Evolutionary conservation across 1,284 basidiomycete genomes (phyloP), one percentile per base, ranked within the genome.

Genomic region (Trichosporon sp.): DNA sequence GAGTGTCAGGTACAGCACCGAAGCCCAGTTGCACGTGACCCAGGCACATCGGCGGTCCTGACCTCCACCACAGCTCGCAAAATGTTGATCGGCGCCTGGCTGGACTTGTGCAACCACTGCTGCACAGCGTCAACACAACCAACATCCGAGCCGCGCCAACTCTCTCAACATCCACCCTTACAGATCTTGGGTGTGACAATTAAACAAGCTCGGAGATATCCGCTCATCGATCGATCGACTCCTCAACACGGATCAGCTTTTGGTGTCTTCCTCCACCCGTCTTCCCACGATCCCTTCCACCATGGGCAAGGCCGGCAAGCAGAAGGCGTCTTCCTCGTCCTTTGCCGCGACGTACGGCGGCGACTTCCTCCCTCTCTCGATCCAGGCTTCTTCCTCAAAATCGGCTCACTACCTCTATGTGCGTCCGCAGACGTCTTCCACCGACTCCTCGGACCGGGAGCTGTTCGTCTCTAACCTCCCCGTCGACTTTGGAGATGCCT

Each of bases 401-500:
- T 65, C 72, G 2, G 75, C 73, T 12, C 82, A 84, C 71, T 80
- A 81, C 74, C 73, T 84, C 48, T 84, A 80, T 72, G 75, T 77
- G 46, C 78, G 83, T 56, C 74, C 78, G 1, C 78, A 82, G 67
- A 71, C 67, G 26, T 19, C 51, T 7, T 19, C 51, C n/a, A 26
- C 51, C 1, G 51, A 54, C 8, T 5, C 63, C 6, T 75, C 78
- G 68, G 69, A 68, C 16, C 88, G 93, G 66, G 94, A 93, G 0
- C 85, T 95, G 12, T 96, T 96, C 78, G 85, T 94, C 8, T 91
- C 91, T 70, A 95, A 96, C 78, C 84, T 94, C 2, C 93, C 94
- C 1, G 89, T 92, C 67, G 93, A 95, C 80, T 89, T 92, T 2
- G 92, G 91, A 0, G 91, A 92, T 75, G 87, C 91, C 65, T 91